These are phyloP conservation scores for Lenzites betulinus DNA, from an alignment of 768 basidiomycete species.

Conservation along the genomic window DNA sequence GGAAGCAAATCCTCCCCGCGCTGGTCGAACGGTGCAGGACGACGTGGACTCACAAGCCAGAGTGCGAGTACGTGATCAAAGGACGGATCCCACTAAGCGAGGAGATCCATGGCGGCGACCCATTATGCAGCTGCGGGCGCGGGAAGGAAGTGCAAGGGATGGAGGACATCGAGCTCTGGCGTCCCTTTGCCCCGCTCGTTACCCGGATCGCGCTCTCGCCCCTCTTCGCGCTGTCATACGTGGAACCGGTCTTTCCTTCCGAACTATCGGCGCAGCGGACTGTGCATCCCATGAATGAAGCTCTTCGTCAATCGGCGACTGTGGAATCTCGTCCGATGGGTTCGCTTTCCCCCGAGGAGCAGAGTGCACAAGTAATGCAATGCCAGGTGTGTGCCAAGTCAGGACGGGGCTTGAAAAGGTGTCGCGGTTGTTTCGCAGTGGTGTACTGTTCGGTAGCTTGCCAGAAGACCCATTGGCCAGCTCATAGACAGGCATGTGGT, in stretches of 20 bases:
- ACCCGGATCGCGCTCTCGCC: slow-evolving; percentile 56
- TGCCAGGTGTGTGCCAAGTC: too few species aligned
- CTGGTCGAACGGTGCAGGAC: slow-evolving; percentile 55
- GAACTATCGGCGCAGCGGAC: too few species aligned
- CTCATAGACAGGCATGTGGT: too few species aligned
- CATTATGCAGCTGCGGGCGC: slow-evolving; percentile 60
- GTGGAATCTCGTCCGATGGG: too few species aligned
- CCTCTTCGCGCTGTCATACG: slow-evolving; percentile 52
- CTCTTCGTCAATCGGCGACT: too few species aligned
- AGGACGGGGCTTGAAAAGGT: too few species aligned
- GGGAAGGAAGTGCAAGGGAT: slow-evolving; percentile 41
- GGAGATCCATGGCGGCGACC: slow-evolving; percentile 19
- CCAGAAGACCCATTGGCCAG: too few species aligned
- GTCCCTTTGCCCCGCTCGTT: slow-evolving; percentile 42
- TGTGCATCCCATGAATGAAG: too few species aligned
- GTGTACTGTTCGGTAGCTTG: too few species aligned
- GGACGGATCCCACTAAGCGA: slow-evolving; percentile 39
- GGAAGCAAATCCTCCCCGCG: slow-evolving; percentile 55
- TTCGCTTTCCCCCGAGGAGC: too few species aligned
- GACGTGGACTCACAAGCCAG: slow-evolving; percentile 46
- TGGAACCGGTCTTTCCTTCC: slow-evolving; percentile 38
- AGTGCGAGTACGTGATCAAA: slow-evolving; percentile 49
- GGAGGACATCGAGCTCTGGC: slow-evolving; percentile 37
- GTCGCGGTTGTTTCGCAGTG: too few species aligned
- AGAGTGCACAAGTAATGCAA: too few species aligned